Conservation (phyloP, 1,284 basidiomycete species). For the Entoloma clypeatum region DNA sequence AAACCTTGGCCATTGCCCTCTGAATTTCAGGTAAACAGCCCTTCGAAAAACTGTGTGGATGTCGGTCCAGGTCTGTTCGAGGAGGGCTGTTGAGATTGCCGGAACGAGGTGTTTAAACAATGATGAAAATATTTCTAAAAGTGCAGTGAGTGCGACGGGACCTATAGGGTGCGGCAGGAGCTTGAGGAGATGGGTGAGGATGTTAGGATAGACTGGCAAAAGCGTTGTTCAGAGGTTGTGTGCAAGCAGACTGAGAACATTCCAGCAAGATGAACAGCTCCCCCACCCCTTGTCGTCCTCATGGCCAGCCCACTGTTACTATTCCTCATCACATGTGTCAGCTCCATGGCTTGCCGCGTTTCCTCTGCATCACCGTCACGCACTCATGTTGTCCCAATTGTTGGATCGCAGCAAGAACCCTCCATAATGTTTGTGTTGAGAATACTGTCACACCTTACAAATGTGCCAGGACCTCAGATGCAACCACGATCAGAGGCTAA, state of each 20-base stretch:
- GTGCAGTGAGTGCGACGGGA: constrained; percentile 54
- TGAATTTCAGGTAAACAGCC: constrained; percentile 66
- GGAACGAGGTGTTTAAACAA: constrained; percentile 71
- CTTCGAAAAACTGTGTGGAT: constrained; percentile 47
- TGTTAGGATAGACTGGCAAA: constrained; percentile 49
- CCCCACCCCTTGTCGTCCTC: too few relatives aligned
- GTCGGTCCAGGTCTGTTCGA: constrained; percentile 55
- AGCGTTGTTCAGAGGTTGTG: constrained; percentile 74
- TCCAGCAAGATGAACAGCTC: constrained; percentile 19
- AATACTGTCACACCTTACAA: too few relatives aligned
- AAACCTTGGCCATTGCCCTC: constrained; percentile 71
- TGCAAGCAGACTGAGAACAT: constrained; percentile 51
- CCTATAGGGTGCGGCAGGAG: constrained; percentile 58
- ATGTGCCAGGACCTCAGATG: too few relatives aligned
- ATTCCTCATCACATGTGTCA: too few relatives aligned
- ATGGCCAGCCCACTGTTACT: too few relatives aligned
- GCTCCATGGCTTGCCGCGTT: too few relatives aligned
- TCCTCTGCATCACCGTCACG: too few relatives aligned
- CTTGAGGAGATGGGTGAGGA: constrained; percentile 51
- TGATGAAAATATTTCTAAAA: constrained; percentile 61
- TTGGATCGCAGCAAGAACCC: too few relatives aligned
- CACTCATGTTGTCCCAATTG: too few relatives aligned
- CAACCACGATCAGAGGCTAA: too few relatives aligned
- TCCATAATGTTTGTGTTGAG: too few relatives aligned
- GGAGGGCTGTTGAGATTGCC: constrained; percentile 44